phyloP scores from a whole-genome alignment of 1,284 basidiomycete species.

The Tilletia caries region DNA sequence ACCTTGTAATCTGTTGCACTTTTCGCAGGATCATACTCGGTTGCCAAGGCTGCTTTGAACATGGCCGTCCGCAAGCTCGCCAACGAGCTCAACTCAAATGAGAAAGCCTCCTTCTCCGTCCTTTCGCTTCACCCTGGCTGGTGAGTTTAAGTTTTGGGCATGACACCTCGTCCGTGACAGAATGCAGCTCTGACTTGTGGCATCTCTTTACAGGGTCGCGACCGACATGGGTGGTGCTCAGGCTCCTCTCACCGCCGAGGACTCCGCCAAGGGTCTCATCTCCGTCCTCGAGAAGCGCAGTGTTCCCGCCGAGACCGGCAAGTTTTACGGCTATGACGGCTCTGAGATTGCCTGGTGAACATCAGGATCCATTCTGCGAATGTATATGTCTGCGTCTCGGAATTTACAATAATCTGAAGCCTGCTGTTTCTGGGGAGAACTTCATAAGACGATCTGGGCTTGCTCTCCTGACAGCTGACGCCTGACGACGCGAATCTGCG shows the following conservation, averaged over 20 bases:
- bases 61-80: not conserved
- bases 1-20: no score
- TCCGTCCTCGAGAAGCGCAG: constrained; percentile 1
- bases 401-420: no score
- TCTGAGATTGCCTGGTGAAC: not conserved
- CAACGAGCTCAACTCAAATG: constrained; percentile 10
- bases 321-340: not conserved
- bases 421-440: no score
- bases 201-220: constrained; percentile 9
- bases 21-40: constrained; percentile 3
- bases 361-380: not conserved
- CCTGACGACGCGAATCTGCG: no score
- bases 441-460: no score
- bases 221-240: constrained; percentile 1
- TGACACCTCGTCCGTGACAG: not conserved
- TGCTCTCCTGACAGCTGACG: no score
- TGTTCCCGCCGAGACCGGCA: not conserved
- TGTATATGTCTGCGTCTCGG: no score
- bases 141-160: not conserved
- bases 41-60: constrained; percentile 5
- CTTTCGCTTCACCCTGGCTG: not conserved
- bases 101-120: not conserved
- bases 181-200: not conserved
- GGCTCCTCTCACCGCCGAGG: not conserved
- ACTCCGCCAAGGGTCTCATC: constrained; percentile 5